A percentile compares a stretch with the other conserved stretches of the same genome.
These are phyloP conservation scores for Arabis alpina DNA, from an alignment of 345 rosid genomes.

Conservation along the genomic window DNA sequence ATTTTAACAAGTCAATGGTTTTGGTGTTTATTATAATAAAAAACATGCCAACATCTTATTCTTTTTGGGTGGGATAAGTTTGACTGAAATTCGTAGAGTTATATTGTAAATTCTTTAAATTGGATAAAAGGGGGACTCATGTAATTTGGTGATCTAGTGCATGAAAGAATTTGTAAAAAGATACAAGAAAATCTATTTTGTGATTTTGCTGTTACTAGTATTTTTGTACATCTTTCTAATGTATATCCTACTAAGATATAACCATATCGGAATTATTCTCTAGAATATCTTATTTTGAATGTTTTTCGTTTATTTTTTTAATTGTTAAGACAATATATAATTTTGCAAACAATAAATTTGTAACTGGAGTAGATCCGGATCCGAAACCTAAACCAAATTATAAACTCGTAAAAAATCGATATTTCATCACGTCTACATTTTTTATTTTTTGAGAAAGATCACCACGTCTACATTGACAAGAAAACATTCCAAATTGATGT, in stretches of 20 bases:
- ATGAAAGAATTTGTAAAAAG: background rate
- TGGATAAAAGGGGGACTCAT: background rate
- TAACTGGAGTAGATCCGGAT: too few relatives aligned
- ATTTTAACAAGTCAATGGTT: constrained; percentile 30
- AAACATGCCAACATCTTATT: constrained; percentile 11
- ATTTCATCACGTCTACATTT: too few relatives aligned
- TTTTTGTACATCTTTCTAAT: background rate
- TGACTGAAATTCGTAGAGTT: background rate
- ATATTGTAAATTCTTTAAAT: background rate
- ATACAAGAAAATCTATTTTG: constrained; percentile 16
- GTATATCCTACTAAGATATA: background rate
- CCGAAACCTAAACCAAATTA: too few relatives aligned
- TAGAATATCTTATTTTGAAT: constrained; percentile 3
- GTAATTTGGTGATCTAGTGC: background rate
- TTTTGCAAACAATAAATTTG: background rate
- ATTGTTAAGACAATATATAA: background rate
- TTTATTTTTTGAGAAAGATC: too few relatives aligned
- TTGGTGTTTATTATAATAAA: constrained; percentile 14
- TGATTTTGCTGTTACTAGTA: background rate
- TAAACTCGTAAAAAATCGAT: too few relatives aligned
- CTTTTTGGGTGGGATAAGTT: background rate
- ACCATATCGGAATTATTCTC: constrained; percentile 14
- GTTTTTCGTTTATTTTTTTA: background rate
- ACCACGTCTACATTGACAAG: too few relatives aligned
- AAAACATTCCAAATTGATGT: too few relatives aligned